Conservation (phyloP, 2,329 filamentous ascomycete genomes). For the Dactylellina cionopaga region DNA sequence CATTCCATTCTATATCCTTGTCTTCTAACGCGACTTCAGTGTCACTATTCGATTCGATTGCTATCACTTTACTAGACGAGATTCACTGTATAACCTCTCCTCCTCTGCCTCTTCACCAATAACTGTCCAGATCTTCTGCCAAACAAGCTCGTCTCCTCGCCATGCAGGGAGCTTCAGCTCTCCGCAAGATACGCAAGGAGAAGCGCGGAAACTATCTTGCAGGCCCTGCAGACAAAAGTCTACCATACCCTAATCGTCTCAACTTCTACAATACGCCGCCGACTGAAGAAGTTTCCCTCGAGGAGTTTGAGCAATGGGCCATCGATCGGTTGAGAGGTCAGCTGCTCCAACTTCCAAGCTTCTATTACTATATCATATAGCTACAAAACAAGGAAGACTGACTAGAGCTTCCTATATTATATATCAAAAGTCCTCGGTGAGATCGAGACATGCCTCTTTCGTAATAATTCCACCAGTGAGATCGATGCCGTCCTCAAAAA, state of each 20-base stretch:
- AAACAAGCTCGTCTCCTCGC: not conserved
- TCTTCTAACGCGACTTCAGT: too few species aligned
- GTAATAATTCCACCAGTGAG: conserved; percentile 85
- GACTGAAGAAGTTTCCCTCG: conserved; percentile 91
- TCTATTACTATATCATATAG: conserved; percentile 2
- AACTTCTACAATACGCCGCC: conserved; percentile 92
- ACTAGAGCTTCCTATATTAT: not conserved
- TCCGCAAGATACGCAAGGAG: conserved; percentile 27
- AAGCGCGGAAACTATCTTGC: conserved; percentile 26
- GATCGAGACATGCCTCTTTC: conserved; percentile 92
- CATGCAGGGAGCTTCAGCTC: conserved; percentile 34
- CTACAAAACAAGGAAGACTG: not conserved
- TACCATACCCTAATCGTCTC: conserved; percentile 79
- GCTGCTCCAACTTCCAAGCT: conserved; percentile 46
- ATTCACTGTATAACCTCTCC: too few species aligned
- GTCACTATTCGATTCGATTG: too few species aligned
- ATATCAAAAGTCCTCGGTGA: conserved; percentile 76
- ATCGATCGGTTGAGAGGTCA: conserved; percentile 86
- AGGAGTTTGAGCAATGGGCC: conserved; percentile 98
- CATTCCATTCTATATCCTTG: too few species aligned
- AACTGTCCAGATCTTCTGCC: too few species aligned
- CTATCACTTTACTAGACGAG: too few species aligned
- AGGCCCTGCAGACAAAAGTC: not conserved
- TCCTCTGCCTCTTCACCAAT: too few species aligned
- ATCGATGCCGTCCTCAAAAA: conserved; percentile 84